Conservation (phyloP, 1,284 basidiomycete species). For the Earliella scabrosa region DNA sequence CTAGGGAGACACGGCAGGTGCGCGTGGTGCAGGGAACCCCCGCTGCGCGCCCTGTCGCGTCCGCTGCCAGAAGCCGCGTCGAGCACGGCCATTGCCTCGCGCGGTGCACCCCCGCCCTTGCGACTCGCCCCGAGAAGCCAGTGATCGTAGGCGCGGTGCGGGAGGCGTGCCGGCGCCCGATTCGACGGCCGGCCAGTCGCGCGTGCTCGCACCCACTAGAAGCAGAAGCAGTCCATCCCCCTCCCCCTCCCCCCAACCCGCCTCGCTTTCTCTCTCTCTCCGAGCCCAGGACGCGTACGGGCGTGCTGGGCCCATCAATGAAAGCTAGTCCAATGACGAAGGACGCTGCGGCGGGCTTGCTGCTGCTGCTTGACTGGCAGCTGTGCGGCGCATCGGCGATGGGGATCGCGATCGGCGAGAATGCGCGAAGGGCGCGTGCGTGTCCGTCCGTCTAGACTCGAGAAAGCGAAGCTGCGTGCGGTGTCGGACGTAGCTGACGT, state of each 20-base stretch:
- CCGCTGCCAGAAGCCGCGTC: background rate
- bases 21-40: slow-evolving; percentile 1
- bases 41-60: background rate
- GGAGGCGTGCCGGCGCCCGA: no score
- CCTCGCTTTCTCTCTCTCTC: no score
- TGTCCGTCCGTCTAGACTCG: background rate
- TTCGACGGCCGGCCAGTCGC: no score
- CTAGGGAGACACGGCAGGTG: slow-evolving; percentile 3
- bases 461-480: background rate
- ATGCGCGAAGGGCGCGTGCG: background rate
- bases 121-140: slow-evolving; percentile 12
- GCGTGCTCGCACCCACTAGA: no score
- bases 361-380: no score
- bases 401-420: slow-evolving; percentile 16
- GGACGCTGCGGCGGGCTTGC: no score
- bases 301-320: no score
- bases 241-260: no score
- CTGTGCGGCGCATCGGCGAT: slow-evolving; percentile 23
- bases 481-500: background rate
- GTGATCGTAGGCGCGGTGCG: background rate
- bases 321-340: background rate
- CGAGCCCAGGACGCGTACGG: no score
- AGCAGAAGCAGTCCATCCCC: no score
- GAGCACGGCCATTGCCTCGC: background rate
- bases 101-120: background rate